Evolutionary conservation across 208 protist genomes (phyloP).

Genomic region (Leishmania martiniquensis): DNA sequence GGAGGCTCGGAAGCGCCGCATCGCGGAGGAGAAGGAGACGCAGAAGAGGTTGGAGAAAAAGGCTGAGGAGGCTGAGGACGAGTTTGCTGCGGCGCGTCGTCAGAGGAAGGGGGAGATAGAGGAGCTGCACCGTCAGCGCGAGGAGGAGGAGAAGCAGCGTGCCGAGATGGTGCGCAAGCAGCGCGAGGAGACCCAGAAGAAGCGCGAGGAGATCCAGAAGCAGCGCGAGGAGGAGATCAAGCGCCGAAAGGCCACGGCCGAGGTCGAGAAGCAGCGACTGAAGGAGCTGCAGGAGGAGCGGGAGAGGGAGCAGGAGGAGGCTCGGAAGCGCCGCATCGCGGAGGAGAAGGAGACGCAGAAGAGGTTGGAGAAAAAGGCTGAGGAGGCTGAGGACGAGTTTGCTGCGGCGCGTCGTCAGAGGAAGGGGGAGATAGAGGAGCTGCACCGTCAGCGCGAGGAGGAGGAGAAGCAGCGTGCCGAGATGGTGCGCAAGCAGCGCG

Average conservation of each 20-base stretch:
- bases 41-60: slow-evolving; percentile 29
- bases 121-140: slow-evolving; percentile 18
- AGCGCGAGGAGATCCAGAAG: slow-evolving; percentile 39
- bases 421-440: slow-evolving; percentile 34
- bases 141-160: slow-evolving; percentile 40
- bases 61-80: slow-evolving; percentile 23
- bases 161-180: slow-evolving; percentile 30
- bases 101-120: slow-evolving; percentile 22
- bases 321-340: slow-evolving; percentile 28
- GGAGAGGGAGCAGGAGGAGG: slow-evolving; percentile 40
- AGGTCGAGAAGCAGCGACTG: slow-evolving; percentile 33
- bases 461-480: slow-evolving; percentile 41
- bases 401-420: slow-evolving; percentile 14
- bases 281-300: slow-evolving; percentile 44
- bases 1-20: slow-evolving; percentile 30
- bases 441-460: slow-evolving; percentile 30
- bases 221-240: slow-evolving; percentile 47
- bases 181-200: slow-evolving; percentile 32
- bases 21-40: slow-evolving; percentile 41
- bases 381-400: slow-evolving; percentile 23
- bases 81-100: slow-evolving; percentile 23
- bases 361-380: slow-evolving; percentile 22
- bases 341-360: slow-evolving; percentile 42
- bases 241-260: slow-evolving; percentile 31
- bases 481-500: slow-evolving; percentile 30